Base-by-base conservation (phyloP, 768 basidiomycete genomes). In the Russula sp. region DNA sequence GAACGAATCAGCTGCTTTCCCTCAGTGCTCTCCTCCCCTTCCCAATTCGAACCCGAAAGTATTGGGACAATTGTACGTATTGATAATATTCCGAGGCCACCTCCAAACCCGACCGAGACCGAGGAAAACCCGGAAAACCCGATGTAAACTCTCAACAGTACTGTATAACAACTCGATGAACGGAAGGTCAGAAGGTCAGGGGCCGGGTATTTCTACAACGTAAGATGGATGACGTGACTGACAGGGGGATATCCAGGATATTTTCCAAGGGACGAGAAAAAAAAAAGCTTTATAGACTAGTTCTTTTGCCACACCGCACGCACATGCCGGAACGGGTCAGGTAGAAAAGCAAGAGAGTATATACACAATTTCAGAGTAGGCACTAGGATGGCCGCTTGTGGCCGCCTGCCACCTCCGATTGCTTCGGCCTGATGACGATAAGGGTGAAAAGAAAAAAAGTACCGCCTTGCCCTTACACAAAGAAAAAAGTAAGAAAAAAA, bases 381-480 rank as follows among this genome's bases (percentile, higher is more conserved):
- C 46, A n/a, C 39, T 50, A 34, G 34, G 41, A 25, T 20, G 32
- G 13, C 41, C 57, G 34, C 34, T 14, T 32, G 34, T 20, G 32
- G 13, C 41, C 57, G 34, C 34, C 20, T 32, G 34, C 16, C 22
- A 5, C 22, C 36, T 29, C 25, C 42, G 22, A 36, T 46, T 52
- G 18, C 18, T 52, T 53, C 43, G 51, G 59, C 59, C 35, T 43
- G 22, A 53, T 53, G 42, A 53, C 35, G 42, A 45, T 38, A 51
- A 35, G 36, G 20, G 11, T 8, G 22, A 45, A 29, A 22, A 43
- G 20, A 32, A 39, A 45, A 46, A 20, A 47, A n/a, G 25, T 29
- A n/a, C 35, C 43, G 35, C 36, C 59, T 51, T 39, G 52, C 51
- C 50, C 25, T 53, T 51, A 25, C 52, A 60, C 58, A 45, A n/a